Evolutionary conservation across 768 basidiomycete genomes (phyloP), one percentile per base, ranked within the genome.

Genomic region (Calocybe cyanea): DNA sequence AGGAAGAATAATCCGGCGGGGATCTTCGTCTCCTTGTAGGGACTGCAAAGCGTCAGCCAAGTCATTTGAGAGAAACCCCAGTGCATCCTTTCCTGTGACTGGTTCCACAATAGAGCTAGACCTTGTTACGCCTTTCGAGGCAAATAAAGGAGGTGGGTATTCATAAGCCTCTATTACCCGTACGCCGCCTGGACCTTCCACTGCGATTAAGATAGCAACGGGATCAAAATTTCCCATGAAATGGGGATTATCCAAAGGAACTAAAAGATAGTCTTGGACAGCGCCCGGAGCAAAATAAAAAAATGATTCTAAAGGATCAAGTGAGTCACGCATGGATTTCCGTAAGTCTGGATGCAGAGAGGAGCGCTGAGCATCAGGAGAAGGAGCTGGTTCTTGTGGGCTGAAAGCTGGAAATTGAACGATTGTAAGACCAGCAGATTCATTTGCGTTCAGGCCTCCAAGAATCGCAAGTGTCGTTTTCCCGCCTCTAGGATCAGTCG

Each of bases 231-330:
- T 65, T 3, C 82, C 77, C 31, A 70, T 64, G 59, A 83, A 86
- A 62, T 92, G 85, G 3, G 89, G 89, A 41, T 60, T 84, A 7
- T 71, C 66, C 38, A 76, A 73, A 1, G 92, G 85, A n/a, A 91
- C 58, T 15, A 92, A 73, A 15, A 87, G 62, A 60, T 87, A 92
- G 57, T 96, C 92, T 57, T 92, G 88, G 7, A 83, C 73, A 0
- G 78, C 66, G 1, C 80, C 76, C 7, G 64, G 57, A 0, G 82
- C 78, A 11, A 71, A 65, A 55, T 89, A 90, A 50, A 80, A 77
- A 43, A 73, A 78, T 1, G 73, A 63, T 48, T 76, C 68, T 9
- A 63, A 59, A 0, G 77, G 71, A 7, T 65, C 54, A 1, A 85
- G 63, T 6, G 84, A 85, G 35, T 77, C 69, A 32, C 78, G 70